phyloP scores from a whole-genome alignment of 441 rosid genomes.

The Brassica hybrid region DNA sequence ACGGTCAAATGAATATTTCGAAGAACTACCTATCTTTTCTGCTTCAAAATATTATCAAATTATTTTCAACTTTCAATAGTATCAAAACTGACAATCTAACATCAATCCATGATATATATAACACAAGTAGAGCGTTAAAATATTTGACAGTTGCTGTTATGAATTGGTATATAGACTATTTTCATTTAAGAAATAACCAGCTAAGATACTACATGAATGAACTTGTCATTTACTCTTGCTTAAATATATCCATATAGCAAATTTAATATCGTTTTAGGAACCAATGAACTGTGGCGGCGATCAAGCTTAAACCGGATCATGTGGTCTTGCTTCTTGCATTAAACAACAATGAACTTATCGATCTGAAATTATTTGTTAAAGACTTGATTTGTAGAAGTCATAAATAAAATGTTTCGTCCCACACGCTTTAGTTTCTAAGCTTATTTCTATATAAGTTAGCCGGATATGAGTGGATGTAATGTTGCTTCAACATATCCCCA shows the following conservation, averaged over 20 bases:
- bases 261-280: background rate
- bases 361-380: background rate
- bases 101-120: conserved; percentile 1
- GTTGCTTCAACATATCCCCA: background rate
- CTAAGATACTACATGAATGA: background rate
- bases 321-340: conserved; percentile 1
- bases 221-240: background rate
- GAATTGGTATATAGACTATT: background rate
- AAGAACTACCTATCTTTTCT: background rate
- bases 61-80: background rate
- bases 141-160: background rate
- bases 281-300: background rate
- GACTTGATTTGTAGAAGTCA: background rate
- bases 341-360: background rate
- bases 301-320: background rate
- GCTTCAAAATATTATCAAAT: conserved; percentile 1
- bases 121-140: background rate
- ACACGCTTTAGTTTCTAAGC: background rate
- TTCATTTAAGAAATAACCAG: background rate
- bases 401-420: background rate
- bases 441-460: conserved; percentile 11
- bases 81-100: conserved; percentile 7
- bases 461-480: background rate
- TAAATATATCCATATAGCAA: background rate
- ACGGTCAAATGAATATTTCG: conserved; percentile 1